These are phyloP conservation scores for Carex parvula DNA, from an alignment of 176 grass and related monocot species.

Conservation along the genomic window DNA sequence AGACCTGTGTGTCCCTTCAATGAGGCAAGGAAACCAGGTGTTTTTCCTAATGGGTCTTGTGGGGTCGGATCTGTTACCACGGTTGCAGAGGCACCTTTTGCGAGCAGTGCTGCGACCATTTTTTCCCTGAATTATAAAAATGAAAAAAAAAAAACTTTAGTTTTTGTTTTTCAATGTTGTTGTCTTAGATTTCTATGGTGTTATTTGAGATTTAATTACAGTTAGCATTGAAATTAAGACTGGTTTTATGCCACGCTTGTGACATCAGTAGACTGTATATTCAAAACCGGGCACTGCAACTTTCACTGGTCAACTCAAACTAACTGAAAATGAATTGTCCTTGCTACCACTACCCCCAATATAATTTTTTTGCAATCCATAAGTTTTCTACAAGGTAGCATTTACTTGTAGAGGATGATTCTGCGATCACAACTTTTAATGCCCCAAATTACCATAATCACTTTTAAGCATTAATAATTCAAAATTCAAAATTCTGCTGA, in stretches of 20 bases:
- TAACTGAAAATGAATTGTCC: background rate
- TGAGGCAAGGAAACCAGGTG: conserved; percentile 89
- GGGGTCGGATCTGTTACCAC: conserved; percentile 87
- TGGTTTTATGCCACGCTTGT: background rate
- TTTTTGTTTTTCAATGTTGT: background rate
- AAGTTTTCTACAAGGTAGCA: background rate
- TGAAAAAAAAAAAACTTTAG: background rate
- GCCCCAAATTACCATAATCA: background rate
- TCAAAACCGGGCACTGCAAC: background rate
- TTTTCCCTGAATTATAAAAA: conserved; percentile 64
- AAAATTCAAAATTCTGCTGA: too few species aligned
- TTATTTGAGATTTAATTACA: too few species aligned
- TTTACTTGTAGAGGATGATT: background rate
- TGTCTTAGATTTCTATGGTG: too few species aligned
- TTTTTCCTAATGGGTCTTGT: conserved; percentile 90
- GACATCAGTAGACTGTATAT: background rate
- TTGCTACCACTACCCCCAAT: background rate
- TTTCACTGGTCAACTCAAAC: background rate
- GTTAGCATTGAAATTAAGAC: background rate
- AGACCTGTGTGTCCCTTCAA: conserved; percentile 67
- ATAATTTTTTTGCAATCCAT: background rate
- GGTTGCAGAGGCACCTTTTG: conserved; percentile 64
- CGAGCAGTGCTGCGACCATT: conserved; percentile 87
- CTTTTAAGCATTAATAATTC: background rate
- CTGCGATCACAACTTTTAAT: background rate